A percentile compares a stretch with the other conserved stretches of the same genome.
Evolutionary conservation across 179 eudicot genomes (phyloP).

Genomic region (Silene noctiflora): DNA sequence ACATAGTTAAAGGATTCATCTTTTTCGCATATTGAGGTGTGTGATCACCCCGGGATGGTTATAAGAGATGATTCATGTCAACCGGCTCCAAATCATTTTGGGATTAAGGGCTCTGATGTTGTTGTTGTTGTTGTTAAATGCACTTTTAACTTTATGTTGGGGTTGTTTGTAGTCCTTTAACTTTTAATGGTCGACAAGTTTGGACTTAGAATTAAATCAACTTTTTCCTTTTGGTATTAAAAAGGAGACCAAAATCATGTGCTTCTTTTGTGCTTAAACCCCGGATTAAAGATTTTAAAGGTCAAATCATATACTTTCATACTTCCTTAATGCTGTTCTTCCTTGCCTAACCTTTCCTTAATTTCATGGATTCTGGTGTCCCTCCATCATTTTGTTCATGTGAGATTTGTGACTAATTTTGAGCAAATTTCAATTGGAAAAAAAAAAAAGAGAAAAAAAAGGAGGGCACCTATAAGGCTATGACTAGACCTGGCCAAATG

Average conservation of each 20-base stretch:
- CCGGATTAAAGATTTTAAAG: conserved; percentile 26
- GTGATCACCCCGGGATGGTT: no score
- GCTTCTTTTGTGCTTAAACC: conserved; percentile 20
- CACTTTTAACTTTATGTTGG: no score
- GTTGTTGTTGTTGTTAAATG: background rate
- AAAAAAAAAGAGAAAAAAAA: background rate
- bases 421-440: background rate
- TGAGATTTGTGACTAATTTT: background rate
- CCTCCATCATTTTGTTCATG: background rate
- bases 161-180: background rate
- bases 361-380: conserved; percentile 27
- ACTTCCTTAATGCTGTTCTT: conserved; percentile 20
- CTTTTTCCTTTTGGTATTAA: conserved; percentile 6
- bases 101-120: no score
- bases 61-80: no score
- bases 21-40: no score
- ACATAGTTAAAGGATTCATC: no score
- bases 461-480: no score
- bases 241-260: background rate
- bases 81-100: no score
- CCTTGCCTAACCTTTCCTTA: conserved; percentile 36
- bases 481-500: no score
- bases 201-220: background rate
- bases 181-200: background rate
- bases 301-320: conserved; percentile 35